A percentile compares a stretch with the other conserved stretches of the same genome.
Conservation (phyloP, 345 rosid genomes). For the Clarkia xantiana region DNA sequence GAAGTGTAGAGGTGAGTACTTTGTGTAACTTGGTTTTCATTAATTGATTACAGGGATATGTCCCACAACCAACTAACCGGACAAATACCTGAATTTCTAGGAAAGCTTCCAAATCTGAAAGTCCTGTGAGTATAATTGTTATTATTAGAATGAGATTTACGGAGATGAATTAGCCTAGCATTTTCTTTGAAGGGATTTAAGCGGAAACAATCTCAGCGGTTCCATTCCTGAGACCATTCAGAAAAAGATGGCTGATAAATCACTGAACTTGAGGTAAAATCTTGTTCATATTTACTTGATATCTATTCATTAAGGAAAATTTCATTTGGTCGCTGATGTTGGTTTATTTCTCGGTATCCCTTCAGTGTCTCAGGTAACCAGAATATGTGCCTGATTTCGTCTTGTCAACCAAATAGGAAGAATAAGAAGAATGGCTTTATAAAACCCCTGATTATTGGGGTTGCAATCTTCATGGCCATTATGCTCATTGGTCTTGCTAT, state of each 20-base stretch:
- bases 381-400: neutral
- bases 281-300: neutral
- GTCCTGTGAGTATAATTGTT: neutral
- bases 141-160: no score
- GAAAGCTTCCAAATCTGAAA: neutral
- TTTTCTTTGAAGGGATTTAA: neutral
- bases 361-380: neutral
- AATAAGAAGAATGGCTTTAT: neutral
- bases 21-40: no score
- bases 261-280: neutral
- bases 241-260: neutral
- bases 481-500: neutral
- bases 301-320: neutral
- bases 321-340: neutral
- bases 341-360: no score
- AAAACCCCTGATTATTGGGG: neutral
- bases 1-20: no score
- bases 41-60: neutral
- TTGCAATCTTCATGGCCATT: neutral
- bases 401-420: neutral
- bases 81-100: neutral
- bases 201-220: neutral
- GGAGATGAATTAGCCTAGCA: neutral
- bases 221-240: conserved; percentile 1
- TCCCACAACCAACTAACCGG: neutral